Base-by-base conservation (phyloP, 352 stramenopile genomes). In the Globisporangium solare region DNA sequence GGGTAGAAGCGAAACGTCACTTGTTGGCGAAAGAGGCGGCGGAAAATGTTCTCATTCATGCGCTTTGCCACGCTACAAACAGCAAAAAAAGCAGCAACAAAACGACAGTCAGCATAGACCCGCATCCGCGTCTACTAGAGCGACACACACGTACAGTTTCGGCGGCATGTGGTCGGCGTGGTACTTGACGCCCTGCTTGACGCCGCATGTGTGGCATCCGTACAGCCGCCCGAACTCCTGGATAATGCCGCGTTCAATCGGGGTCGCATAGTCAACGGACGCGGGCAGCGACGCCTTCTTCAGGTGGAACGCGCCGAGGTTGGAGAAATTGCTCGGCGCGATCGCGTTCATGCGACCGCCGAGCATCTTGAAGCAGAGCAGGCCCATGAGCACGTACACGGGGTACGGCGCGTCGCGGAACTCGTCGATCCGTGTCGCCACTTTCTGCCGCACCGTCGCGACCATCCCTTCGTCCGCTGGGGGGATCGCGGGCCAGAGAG, bases 91-190 rank as follows among this genome's bases (percentile, higher is more conserved):
- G 10, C 24, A n/a, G 22, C 8, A 21, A 35, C 20, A 17, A 24
- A 37, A 6, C 45, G 24, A 5, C 21, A 14, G 49, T 54, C 56
- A 32, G 3, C 51, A 46, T 47, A 4, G 45, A 39, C 56, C 43
- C 58, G 3, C 37, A 17, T 7, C 1, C 14, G 21, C 41, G 5
- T 32, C 21, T 46, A 51, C 21, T 27, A 5, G 24, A 5, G 51
- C 15, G 27, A 42, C 14, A 37, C 20, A 18, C 14, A 71, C 77
- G 11, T 71, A 93, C 85, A 85, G 56, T 64, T 86, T 92, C n/a
- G 83, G 85, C 1, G 85, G 85, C 81, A 90, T 89, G 68, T 95
- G 85, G 54, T 95, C 85, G 46, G 79, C 85, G 45, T 92, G 81
- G 49, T 86, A 95, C 51, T 77, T 76, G 52, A 84, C 70, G 7